These are phyloP conservation scores for Claviceps monticola DNA, from an alignment of 2,329 filamentous ascomycete species.

Conservation along the genomic window DNA sequence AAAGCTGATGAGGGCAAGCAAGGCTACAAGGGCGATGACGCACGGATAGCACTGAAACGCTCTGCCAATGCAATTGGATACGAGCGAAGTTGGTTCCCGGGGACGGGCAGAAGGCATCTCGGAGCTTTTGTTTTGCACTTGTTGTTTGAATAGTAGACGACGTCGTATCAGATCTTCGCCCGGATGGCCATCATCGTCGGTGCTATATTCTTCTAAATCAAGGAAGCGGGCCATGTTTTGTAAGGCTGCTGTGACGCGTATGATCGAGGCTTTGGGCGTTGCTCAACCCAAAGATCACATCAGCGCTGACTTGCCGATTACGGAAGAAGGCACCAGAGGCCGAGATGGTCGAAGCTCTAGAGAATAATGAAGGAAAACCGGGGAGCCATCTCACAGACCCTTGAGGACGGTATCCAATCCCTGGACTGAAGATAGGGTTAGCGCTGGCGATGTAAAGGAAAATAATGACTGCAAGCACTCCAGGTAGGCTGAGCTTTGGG, in stretches of 20 bases:
- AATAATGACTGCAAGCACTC: not conserved
- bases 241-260: not conserved
- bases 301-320: not conserved
- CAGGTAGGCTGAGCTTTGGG: not conserved
- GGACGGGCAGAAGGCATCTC: not conserved
- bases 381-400: conserved; percentile 4
- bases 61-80: conserved; percentile 12
- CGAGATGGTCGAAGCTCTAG: not conserved
- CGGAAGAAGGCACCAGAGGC: not conserved
- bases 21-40: not conserved
- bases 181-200: conserved; percentile 3
- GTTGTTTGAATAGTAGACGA: conserved; percentile 2
- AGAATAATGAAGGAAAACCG: not conserved
- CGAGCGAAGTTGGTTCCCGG: not conserved
- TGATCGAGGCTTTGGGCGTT: not conserved
- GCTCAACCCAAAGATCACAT: not conserved
- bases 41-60: conserved; percentile 26
- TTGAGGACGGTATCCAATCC: not conserved
- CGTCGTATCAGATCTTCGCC: conserved; percentile 4
- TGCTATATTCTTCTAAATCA: conserved; percentile 10
- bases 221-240: conserved; percentile 12
- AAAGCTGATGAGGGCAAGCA: not conserved
- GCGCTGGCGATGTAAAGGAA: not conserved
- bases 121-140: not conserved
- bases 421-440: not conserved